Conservation (phyloP, 2,329 filamentous ascomycete genomes). For the Xylaria sp. region DNA sequence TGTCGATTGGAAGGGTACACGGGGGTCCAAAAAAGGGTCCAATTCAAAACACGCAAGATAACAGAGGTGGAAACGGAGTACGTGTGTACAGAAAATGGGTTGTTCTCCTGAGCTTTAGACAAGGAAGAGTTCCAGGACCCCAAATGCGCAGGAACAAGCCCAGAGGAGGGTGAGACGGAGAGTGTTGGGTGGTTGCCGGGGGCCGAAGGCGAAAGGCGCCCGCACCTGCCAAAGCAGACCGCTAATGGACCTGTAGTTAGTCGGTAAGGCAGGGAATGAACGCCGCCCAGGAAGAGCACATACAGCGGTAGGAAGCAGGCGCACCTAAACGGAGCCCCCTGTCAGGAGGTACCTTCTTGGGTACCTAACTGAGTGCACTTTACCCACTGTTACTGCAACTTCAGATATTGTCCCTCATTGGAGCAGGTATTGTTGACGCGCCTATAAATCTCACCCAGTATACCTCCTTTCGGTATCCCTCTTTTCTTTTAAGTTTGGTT, state of each 20-base stretch:
- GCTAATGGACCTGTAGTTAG: slow-evolving; percentile 4
- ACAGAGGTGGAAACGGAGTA: slow-evolving; percentile 2
- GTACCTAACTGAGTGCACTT: too few species aligned
- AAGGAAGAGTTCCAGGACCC: slow-evolving; percentile 11
- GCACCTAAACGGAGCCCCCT: not conserved
- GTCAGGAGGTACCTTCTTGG: not conserved
- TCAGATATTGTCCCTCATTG: too few species aligned
- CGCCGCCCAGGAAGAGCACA: not conserved
- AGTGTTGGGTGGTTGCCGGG: slow-evolving; percentile 33
- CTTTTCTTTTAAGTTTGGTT: not conserved
- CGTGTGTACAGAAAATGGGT: not conserved
- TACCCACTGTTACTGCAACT: too few species aligned
- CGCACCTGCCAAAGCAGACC: not conserved
- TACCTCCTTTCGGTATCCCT: not conserved
- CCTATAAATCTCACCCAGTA: not conserved
- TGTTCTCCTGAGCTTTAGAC: slow-evolving; percentile 3
- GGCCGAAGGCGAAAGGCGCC: slow-evolving; percentile 10
- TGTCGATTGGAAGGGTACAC: slow-evolving; percentile 19
- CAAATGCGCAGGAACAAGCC: slow-evolving; percentile 24
- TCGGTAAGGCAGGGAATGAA: not conserved
- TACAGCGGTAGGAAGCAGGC: not conserved
- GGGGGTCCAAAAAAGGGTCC: slow-evolving; percentile 2
- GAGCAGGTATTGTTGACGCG: not conserved
- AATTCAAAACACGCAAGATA: slow-evolving; percentile 20
- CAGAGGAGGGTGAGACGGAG: slow-evolving; percentile 29